Base-by-base conservation (phyloP, 202 grass and related monocot genomes). In the Setaria viridis region DNA sequence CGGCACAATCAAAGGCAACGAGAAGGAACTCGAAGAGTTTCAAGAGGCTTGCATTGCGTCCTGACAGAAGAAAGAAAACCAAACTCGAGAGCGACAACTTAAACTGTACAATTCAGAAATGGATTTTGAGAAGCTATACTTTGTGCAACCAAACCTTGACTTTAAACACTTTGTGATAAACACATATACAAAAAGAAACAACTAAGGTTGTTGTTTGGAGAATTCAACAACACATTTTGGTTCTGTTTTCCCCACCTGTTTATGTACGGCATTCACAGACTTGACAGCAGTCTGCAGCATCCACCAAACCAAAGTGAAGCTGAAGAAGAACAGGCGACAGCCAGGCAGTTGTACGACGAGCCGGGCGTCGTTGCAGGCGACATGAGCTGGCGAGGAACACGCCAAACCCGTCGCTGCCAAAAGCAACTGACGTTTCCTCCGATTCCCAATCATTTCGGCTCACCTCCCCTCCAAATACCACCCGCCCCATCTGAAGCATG, bases 331-430 rank as follows among this genome's bases (percentile, higher is more conserved):
- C 72, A 64, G 47, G 12, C 11, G n/a, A 47, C 82, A 85, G 70
- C 21, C 34, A 60, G 6, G 58, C 81, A 12, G 11, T 9, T 34
- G 77, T 33, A 70, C 68, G 30, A 30, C 17, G 53, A 55, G 62
- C 45, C 46, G 3, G n/a, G n/a, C 21, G 46, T 34, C n/a, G 62
- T 33, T 55, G 48, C 63, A 77, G 83, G 64, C 64, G 87, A 3
- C 50, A 3, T 34, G 69, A 70, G 62, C 77, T 62, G 76, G 82
- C 88, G 11, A 16, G 72, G 46, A 78, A 90, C 11, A 70, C 30
- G 82, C 70, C 82, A 81, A 76, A 62, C 7, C 62, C 65, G 62
- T 85, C 87, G 4, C 53, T 62, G 57, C 54, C 57, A 62, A 6
- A 42, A 9, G 19, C 47, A 41, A 65, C 54, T 33, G 37, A 72